These are phyloP conservation scores for Sugiyamaella paludigena DNA, from an alignment of 1,139 yeast genomes.

Conservation along the genomic window DNA sequence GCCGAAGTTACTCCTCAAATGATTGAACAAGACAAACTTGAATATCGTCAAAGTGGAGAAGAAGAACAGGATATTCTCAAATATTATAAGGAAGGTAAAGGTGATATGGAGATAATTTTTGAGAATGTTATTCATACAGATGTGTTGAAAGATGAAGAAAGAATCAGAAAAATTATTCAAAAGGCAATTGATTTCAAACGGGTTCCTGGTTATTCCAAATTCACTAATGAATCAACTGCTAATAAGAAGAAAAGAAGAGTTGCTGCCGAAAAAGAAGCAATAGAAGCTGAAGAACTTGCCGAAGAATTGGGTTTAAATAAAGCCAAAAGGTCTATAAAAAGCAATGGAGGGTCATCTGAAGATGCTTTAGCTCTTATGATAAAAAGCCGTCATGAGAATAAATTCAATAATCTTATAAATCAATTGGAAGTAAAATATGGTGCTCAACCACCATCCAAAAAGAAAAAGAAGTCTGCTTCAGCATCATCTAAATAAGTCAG, in stretches of 20 bases:
- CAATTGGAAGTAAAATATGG: constrained; percentile 56
- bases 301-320: constrained; percentile 46
- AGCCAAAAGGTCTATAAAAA: constrained; percentile 34
- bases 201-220: constrained; percentile 43
- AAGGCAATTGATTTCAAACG: constrained; percentile 42
- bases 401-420: constrained; percentile 51
- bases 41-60: constrained; percentile 62
- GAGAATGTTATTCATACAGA: constrained; percentile 78
- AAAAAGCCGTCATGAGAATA: constrained; percentile 29
- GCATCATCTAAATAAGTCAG: neutral
- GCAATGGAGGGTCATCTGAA: constrained; percentile 23
- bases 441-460: constrained; percentile 28
- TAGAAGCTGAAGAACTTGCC: constrained; percentile 64
- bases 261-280: constrained; percentile 57
- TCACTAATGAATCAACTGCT: constrained; percentile 54
- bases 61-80: constrained; percentile 64
- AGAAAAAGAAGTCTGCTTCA: constrained; percentile 28
- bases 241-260: constrained; percentile 54
- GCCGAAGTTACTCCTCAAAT: constrained; percentile 64
- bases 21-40: constrained; percentile 65
- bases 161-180: constrained; percentile 56
- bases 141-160: constrained; percentile 58
- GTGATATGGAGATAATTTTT: constrained; percentile 66
- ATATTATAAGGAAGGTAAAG: constrained; percentile 58
- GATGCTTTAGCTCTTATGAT: constrained; percentile 30